Conservation (phyloP, 805 yeast genomes). For the Zygoascus biomembranicola region DNA sequence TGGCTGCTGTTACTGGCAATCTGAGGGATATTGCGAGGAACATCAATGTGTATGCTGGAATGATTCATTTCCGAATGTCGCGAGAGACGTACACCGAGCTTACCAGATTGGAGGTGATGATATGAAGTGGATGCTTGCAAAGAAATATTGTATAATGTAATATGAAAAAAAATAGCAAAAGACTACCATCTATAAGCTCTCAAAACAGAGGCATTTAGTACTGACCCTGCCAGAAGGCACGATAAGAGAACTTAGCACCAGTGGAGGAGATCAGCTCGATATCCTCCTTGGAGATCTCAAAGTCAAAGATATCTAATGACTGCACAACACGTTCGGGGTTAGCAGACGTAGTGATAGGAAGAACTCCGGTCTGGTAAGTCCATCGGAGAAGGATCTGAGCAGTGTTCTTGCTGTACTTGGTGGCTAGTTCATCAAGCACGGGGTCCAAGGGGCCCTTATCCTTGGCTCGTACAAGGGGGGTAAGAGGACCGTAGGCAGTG, state of each 20-base stretch:
- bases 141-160: neutral
- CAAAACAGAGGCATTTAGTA: neutral
- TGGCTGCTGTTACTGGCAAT: constrained; percentile 46
- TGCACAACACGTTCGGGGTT: constrained; percentile 48
- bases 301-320: constrained; percentile 46
- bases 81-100: constrained; percentile 66
- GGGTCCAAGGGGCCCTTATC: constrained; percentile 43
- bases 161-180: neutral
- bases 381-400: constrained; percentile 44
- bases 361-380: constrained; percentile 40
- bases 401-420: constrained; percentile 33
- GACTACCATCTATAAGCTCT: neutral
- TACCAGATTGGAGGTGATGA: constrained; percentile 45
- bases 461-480: constrained; percentile 28
- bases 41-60: constrained; percentile 83
- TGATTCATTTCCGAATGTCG: constrained; percentile 21
- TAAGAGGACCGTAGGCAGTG: constrained; percentile 59
- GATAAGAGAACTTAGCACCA: constrained; percentile 2
- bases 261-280: constrained; percentile 20
- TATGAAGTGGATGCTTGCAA: neutral
- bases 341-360: constrained; percentile 71
- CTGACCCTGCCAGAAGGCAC: neutral
- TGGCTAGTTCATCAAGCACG: constrained; percentile 28
- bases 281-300: constrained; percentile 28
- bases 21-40: constrained; percentile 64